Base-by-base conservation (phyloP, 2,329 filamentous ascomycete species). In the Lachnellula willkommii region DNA sequence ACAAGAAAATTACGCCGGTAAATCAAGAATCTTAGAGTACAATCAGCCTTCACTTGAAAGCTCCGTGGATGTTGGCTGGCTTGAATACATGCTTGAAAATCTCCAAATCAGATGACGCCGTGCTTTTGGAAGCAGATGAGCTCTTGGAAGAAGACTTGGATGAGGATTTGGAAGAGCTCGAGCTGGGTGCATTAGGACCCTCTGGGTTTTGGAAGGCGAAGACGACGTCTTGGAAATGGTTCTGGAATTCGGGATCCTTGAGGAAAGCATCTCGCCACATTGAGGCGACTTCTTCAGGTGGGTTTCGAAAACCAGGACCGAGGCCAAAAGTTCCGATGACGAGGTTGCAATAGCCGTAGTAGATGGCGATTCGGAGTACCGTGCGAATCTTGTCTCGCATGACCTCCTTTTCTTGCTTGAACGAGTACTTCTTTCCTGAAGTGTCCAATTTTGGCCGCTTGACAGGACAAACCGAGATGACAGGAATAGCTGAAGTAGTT, bases 401-500 rank as follows among this genome's bases (percentile, higher is more conserved):
- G 69, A 90, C 77, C 61, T 88, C 83, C 58, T 81, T 81, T 71
- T 91, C 88, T 64, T 85, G 78, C 3, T 77, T 75, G 70, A 92
- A 91, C 0, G 85, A 87, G 71, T 90, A 91, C 60, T 81, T 82
- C 58, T 76, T 77, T n/a, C 83, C 84, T 49, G 77, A 76, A 57
- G 83, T 81, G 64, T 84, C 84, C 40, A 91, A 79, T 71, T 90
- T 90, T 17, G 88, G 88, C 72, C 87, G 83, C 24, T 85, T 81
- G 7, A 86, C 83, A 9, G 88, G 87, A 22, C 85, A 81, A 20
- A 90, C 84, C 2, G 86, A 89, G 54, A 90, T 81, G n/a, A 91
- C 84, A 9, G 87, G 86, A 32, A 90, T 72, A 47, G 80, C 75
- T 62, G 72, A 50, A 26, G 28, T 47, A 49, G 54, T 37, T 24